Evolutionary conservation across 2,329 filamentous ascomycete genomes (phyloP).

Genomic region (Fusarium tuaranense): DNA sequence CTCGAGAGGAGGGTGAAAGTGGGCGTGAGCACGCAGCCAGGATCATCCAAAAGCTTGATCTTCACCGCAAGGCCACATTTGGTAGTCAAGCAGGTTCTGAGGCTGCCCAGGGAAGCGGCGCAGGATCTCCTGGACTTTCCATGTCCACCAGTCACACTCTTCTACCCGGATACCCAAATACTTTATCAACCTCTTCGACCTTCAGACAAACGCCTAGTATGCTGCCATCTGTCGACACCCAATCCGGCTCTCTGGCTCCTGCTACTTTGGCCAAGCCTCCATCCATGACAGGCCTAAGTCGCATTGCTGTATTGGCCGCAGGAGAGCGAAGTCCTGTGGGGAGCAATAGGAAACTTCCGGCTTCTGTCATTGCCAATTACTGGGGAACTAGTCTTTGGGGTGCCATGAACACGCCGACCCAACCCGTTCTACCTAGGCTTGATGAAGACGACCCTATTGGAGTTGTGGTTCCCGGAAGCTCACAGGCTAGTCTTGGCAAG

Average conservation of each 20-base stretch:
- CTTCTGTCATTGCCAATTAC: slow-evolving; percentile 89
- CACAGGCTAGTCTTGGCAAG: slow-evolving; percentile 45
- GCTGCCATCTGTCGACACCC: slow-evolving; percentile 57
- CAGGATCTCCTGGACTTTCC: slow-evolving; percentile 77
- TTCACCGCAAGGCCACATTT: slow-evolving; percentile 83
- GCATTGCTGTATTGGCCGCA: slow-evolving; percentile 83
- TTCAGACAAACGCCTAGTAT: slow-evolving; percentile 47
- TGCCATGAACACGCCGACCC: slow-evolving; percentile 42
- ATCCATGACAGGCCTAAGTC: slow-evolving; percentile 86
- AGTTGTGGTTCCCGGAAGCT: slow-evolving; percentile 51
- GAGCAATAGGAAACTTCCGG: slow-evolving; percentile 79
- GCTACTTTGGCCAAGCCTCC: slow-evolving; percentile 86
- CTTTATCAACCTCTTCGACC: slow-evolving; percentile 44
- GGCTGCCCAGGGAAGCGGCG: slow-evolving; percentile 50
- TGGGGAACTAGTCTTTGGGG: slow-evolving; percentile 91
- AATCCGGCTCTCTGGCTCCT: slow-evolving; percentile 78
- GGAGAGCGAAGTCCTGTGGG: slow-evolving; percentile 78
- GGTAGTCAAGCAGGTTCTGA: slow-evolving; percentile 55
- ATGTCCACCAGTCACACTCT: slow-evolving; percentile 86
- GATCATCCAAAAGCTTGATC: slow-evolving; percentile 92
- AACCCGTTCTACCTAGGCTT: slow-evolving; percentile 48
- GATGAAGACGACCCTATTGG: slow-evolving; percentile 57
- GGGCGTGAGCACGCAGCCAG: slow-evolving; percentile 85
- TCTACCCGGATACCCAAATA: slow-evolving; percentile 69
- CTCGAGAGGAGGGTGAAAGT: slow-evolving; percentile 78